Conservation (phyloP, 2,329 filamentous ascomycete species). For the Dactylonectria macrodidyma region DNA sequence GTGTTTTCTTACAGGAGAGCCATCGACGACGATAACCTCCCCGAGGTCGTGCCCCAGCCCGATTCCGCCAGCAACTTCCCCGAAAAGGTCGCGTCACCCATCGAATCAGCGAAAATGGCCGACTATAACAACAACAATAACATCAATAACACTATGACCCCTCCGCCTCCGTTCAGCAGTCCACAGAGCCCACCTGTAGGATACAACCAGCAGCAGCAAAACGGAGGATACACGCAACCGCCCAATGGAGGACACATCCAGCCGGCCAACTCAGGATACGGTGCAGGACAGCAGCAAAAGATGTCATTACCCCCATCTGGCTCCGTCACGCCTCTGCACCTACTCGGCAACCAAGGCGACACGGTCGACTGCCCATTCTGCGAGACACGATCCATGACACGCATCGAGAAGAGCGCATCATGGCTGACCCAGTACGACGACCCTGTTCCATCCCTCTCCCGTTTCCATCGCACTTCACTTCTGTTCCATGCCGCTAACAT, state of each 20-base stretch:
- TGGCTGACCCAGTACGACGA: conserved; percentile 44
- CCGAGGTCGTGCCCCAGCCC: conserved; percentile 41
- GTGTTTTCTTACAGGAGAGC: conserved; percentile 11
- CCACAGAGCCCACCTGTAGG: not conserved
- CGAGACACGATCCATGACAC: conserved; percentile 38
- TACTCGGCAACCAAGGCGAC: conserved; percentile 45
- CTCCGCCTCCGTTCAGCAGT: not conserved
- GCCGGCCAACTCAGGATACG: not conserved
- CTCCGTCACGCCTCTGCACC: conserved; percentile 47
- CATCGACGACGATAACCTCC: conserved; percentile 43
- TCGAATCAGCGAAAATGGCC: not conserved
- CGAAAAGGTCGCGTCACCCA: not conserved
- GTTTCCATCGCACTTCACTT: too few species aligned
- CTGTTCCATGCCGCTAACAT: not conserved
- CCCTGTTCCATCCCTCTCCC: not conserved
- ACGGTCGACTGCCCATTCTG: conserved; percentile 48
- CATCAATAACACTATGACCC: not conserved
- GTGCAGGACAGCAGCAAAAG: not conserved
- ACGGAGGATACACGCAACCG: not conserved
- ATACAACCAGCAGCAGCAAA: not conserved
- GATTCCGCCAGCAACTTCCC: not conserved
- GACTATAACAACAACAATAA: too few species aligned
- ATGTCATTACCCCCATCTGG: conserved; percentile 24
- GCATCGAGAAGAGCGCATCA: conserved; percentile 41
- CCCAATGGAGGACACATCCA: not conserved